Conservation (phyloP, 495 filamentous ascomycete species). For the Penicillium psychrofluorescens region DNA sequence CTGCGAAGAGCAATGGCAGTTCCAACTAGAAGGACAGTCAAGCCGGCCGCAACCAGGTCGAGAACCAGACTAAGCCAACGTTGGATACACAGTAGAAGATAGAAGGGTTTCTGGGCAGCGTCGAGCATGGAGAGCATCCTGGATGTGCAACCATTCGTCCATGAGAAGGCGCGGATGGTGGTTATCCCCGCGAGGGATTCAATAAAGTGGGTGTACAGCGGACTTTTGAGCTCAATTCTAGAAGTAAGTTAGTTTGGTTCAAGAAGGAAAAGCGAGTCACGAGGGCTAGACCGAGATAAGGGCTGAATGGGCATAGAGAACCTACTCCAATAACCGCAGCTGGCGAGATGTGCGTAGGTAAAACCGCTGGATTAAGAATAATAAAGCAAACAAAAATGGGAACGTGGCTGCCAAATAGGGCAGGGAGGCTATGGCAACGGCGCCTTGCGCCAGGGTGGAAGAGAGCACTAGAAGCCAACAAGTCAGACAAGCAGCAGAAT, state of each 20-base stretch:
- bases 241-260: background rate
- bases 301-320: background rate
- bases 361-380: constrained; percentile 67
- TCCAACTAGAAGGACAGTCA: constrained; percentile 19
- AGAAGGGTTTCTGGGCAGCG: constrained; percentile 30
- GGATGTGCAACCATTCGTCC: constrained; percentile 10
- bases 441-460: constrained; percentile 16
- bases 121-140: constrained; percentile 19
- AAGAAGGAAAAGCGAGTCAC: background rate
- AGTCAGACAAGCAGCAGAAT: background rate
- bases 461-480: background rate
- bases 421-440: constrained; percentile 9
- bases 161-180: constrained; percentile 36
- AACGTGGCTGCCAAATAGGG: constrained; percentile 26
- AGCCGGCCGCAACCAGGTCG: constrained; percentile 13
- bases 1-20: constrained; percentile 10
- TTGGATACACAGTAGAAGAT: constrained; percentile 35
- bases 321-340: constrained; percentile 63
- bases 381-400: constrained; percentile 15
- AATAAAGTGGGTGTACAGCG: constrained; percentile 35
- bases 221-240: constrained; percentile 33
- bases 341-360: constrained; percentile 81
- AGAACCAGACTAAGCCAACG: constrained; percentile 28
- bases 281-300: too few relatives aligned
- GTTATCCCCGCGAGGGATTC: constrained; percentile 30